phyloP scores from a whole-genome alignment of 163 green algal species.

The Prototheca cutis region DNA sequence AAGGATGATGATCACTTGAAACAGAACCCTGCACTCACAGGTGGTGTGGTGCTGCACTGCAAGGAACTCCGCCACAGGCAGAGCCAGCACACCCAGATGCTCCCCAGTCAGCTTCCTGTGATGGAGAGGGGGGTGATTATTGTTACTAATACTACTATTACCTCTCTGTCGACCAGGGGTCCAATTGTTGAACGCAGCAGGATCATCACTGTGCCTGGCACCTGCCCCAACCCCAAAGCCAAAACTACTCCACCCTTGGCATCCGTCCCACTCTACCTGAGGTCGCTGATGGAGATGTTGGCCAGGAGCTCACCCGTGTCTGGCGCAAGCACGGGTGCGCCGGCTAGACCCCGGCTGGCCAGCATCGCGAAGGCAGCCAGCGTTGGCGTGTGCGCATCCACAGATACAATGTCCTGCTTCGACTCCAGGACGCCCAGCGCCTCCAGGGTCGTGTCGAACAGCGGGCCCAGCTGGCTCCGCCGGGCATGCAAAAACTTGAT shows the following conservation, averaged over 20 bases:
- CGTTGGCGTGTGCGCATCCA: constrained; percentile 35
- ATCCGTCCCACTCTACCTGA: too few relatives aligned
- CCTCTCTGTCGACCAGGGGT: too few relatives aligned
- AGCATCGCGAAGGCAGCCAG: constrained; percentile 28
- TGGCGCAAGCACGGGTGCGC: constrained; percentile 52
- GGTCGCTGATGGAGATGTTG: constrained; percentile 59
- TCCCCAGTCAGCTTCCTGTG: constrained; percentile 52
- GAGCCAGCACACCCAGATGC: constrained; percentile 65
- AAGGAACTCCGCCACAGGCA: constrained; percentile 77
- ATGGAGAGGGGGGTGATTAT: too few relatives aligned
- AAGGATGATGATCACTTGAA: too few relatives aligned
- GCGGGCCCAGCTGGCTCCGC: constrained; percentile 26
- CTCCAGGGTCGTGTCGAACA: constrained; percentile 17
- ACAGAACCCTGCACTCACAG: neutral
- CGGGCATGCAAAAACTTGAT: constrained; percentile 33
- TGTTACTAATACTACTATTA: too few relatives aligned
- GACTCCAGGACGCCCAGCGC: constrained; percentile 26
- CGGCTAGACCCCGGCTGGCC: constrained; percentile 20
- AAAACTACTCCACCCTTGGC: too few relatives aligned
- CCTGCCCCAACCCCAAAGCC: too few relatives aligned
- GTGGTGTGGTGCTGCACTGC: constrained; percentile 58
- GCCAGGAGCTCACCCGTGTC: constrained; percentile 43
- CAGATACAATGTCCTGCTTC: constrained; percentile 15
- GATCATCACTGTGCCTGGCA: too few relatives aligned
- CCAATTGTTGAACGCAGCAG: too few relatives aligned